Conservation (phyloP, 2,329 filamentous ascomycete species). For the Apiospora marii region DNA sequence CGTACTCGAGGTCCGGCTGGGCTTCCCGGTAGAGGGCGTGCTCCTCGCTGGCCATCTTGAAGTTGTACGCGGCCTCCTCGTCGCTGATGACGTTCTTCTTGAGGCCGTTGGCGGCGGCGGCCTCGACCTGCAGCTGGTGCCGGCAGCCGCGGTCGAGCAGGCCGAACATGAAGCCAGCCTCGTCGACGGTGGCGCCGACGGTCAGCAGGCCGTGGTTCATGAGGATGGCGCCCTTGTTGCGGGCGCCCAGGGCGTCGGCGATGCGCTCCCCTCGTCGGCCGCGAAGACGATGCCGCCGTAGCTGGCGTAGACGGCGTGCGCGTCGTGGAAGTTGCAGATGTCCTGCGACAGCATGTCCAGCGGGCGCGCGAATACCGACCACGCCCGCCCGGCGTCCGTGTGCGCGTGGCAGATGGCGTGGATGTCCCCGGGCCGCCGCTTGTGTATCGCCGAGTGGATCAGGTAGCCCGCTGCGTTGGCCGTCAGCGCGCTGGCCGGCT, state of each 20-base stretch:
- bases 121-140: slow-evolving; percentile 73
- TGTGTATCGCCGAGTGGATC: slow-evolving; percentile 74
- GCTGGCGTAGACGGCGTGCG: slow-evolving; percentile 69
- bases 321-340: slow-evolving; percentile 69
- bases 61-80: slow-evolving; percentile 52
- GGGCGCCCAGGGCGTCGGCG: slow-evolving; percentile 65
- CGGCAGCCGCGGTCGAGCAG: slow-evolving; percentile 73
- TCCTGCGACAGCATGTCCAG: slow-evolving; percentile 78
- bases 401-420: slow-evolving; percentile 75
- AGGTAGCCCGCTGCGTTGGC: slow-evolving; percentile 74
- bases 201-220: slow-evolving; percentile 78
- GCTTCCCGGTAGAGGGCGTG: slow-evolving; percentile 44
- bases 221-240: slow-evolving; percentile 69
- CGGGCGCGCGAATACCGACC: slow-evolving; percentile 68
- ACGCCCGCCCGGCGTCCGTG: slow-evolving; percentile 71
- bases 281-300: slow-evolving; percentile 61
- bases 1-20: slow-evolving; percentile 44
- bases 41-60: slow-evolving; percentile 44
- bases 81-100: slow-evolving; percentile 51
- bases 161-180: slow-evolving; percentile 75
- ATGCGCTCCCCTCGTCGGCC: slow-evolving; percentile 72
- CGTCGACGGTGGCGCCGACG: slow-evolving; percentile 75
- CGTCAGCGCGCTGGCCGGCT: slow-evolving; percentile 45
- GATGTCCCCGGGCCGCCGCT: slow-evolving; percentile 66
- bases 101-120: slow-evolving; percentile 56